Conservation (phyloP, 805 yeast species). For the Babjeviella inositovora region DNA sequence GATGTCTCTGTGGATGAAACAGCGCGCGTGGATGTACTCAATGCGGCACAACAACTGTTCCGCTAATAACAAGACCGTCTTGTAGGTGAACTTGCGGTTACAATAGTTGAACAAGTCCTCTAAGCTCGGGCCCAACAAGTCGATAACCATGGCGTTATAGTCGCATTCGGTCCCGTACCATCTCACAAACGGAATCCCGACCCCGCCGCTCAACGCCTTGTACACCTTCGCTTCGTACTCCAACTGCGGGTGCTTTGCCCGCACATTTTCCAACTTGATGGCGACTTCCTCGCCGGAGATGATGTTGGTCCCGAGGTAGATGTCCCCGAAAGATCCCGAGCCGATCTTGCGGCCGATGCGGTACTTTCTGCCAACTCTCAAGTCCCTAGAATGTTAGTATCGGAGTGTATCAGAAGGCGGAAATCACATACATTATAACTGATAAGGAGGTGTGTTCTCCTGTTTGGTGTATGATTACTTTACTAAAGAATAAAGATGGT, state of each 20-base stretch:
- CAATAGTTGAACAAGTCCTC: constrained; percentile 96
- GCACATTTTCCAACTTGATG: constrained; percentile 77
- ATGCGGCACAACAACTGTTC: constrained; percentile 90
- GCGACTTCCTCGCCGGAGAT: constrained; percentile 97
- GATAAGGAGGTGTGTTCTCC: neutral
- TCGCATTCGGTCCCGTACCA: constrained; percentile 97
- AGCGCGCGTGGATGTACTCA: constrained; percentile 89
- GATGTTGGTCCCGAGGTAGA: constrained; percentile 83
- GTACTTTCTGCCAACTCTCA: constrained; percentile 87
- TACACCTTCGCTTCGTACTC: constrained; percentile 96
- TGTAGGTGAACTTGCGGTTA: constrained; percentile 81
- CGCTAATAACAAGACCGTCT: constrained; percentile 84
- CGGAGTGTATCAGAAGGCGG: neutral
- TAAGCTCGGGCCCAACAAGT: constrained; percentile 83
- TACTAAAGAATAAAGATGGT: neutral
- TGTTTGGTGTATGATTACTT: neutral
- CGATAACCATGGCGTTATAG: constrained; percentile 94
- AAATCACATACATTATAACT: neutral
- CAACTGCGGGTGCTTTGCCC: constrained; percentile 91
- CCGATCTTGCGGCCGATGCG: constrained; percentile 93
- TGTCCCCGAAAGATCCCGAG: constrained; percentile 95
- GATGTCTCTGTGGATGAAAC: constrained; percentile 76
- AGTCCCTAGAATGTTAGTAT: constrained; percentile 33
- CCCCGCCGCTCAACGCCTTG: constrained; percentile 88
- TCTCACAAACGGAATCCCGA: constrained; percentile 92